Conservation (phyloP, 2,329 filamentous ascomycete genomes). For the Xylaria sp. region DNA sequence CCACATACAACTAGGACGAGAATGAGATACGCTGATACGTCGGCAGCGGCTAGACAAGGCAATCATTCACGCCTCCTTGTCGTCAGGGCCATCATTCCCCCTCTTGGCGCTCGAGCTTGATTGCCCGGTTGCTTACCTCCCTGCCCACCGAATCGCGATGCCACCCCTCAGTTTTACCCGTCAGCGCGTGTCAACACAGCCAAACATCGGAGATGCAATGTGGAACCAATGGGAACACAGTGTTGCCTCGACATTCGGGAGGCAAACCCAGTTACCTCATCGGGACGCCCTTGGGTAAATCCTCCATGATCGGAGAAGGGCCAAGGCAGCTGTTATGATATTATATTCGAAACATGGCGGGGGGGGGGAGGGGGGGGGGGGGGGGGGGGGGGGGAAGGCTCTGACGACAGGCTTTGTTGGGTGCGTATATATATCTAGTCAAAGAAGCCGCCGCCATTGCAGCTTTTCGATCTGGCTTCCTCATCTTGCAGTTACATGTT, state of each 20-base stretch:
- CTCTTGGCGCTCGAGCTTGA: neutral
- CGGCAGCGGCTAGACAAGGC: neutral
- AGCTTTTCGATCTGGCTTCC: slow-evolving; percentile 15
- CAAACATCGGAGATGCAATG: slow-evolving; percentile 3
- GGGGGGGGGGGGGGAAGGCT: too few species aligned
- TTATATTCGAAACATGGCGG: slow-evolving; percentile 13
- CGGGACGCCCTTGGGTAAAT: slow-evolving; percentile 7
- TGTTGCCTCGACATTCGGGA: slow-evolving; percentile 15
- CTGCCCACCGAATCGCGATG: slow-evolving; percentile 10
- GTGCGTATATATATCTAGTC: slow-evolving; percentile 14
- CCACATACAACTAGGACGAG: too few species aligned
- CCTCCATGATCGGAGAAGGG: neutral
- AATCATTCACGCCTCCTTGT: neutral
- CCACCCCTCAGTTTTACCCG: neutral
- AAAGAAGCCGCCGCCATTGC: slow-evolving; percentile 15
- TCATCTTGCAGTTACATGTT: neutral
- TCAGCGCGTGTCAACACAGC: neutral
- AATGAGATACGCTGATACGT: too few species aligned
- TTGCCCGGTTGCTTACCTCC: neutral
- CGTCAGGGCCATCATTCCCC: neutral
- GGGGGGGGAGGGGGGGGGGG: too few species aligned
- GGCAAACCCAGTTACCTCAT: slow-evolving; percentile 19
- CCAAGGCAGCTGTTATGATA: slow-evolving; percentile 15
- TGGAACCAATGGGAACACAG: slow-evolving; percentile 17
- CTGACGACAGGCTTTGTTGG: slow-evolving; percentile 19